These are phyloP conservation scores for Botryosphaeria dothidea DNA, from an alignment of 2,329 filamentous ascomycete genomes.

Conservation along the genomic window DNA sequence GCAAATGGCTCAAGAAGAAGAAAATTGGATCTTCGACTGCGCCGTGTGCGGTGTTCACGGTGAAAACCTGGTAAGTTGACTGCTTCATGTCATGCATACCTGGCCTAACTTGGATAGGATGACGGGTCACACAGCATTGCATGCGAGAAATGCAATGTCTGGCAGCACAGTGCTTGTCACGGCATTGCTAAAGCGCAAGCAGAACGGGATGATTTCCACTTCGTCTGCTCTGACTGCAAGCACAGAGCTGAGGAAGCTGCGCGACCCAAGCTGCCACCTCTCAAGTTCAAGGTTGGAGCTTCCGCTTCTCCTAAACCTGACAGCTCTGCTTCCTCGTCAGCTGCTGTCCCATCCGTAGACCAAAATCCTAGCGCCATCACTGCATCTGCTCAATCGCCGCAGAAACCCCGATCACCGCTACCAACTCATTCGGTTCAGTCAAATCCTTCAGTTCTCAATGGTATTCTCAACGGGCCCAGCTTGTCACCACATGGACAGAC, in stretches of 20 bases:
- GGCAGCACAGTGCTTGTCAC: conserved; percentile 95
- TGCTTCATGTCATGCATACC: not conserved
- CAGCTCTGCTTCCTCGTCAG: conserved; percentile 18
- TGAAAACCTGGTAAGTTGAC: conserved; percentile 63
- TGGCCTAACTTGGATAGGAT: conserved; percentile 55
- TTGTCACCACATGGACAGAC: conserved; percentile 47
- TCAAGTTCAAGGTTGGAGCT: conserved; percentile 59
- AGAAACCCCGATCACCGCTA: conserved; percentile 23
- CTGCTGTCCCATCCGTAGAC: conserved; percentile 28
- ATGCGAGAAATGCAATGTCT: conserved; percentile 91
- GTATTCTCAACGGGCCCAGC: conserved; percentile 45
- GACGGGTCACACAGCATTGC: conserved; percentile 92
- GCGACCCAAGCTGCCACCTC: conserved; percentile 61
- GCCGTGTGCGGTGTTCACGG: conserved; percentile 83
- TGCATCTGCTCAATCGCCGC: not conserved
- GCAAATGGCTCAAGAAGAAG: conserved; percentile 68
- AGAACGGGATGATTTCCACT: conserved; percentile 83
- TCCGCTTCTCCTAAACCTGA: conserved; percentile 46
- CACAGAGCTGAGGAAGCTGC: conserved; percentile 60
- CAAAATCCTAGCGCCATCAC: conserved; percentile 17
- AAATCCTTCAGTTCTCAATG: conserved; percentile 27
- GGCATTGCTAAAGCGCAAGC: conserved; percentile 77
- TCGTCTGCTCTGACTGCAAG: conserved; percentile 78
- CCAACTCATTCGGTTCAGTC: not conserved
- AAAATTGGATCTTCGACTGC: conserved; percentile 94